These are phyloP conservation scores for Syncephalastrum sp. DNA, from an alignment of 371 early-diverging fungal genomes.

Conservation along the genomic window DNA sequence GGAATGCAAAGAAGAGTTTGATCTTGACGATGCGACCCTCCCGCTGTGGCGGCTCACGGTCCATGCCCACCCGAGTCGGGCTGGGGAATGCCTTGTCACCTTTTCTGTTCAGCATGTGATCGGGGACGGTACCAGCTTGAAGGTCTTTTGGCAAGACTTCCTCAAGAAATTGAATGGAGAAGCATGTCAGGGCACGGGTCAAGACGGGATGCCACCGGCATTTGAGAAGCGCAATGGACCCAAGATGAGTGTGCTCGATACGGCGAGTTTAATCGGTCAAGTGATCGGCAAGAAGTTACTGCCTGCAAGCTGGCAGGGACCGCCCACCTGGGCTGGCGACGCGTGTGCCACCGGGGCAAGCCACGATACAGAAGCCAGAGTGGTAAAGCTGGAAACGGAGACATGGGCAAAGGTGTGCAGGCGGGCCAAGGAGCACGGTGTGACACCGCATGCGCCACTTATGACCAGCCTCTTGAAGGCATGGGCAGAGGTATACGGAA, in stretches of 20 bases:
- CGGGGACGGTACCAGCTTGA: constrained; percentile 36
- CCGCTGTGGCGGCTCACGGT: constrained; percentile 40
- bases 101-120: constrained; percentile 31
- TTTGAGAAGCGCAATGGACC: constrained; percentile 25
- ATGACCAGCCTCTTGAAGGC: constrained; percentile 23
- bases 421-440: constrained; percentile 48
- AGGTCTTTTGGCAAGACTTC: constrained; percentile 27
- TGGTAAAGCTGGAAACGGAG: constrained; percentile 10
- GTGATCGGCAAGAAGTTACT: constrained; percentile 15
- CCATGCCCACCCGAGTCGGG: constrained; percentile 10
- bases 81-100: constrained; percentile 12
- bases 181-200: neutral
- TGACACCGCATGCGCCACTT: constrained; percentile 31
- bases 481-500: constrained; percentile 26
- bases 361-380: constrained; percentile 22
- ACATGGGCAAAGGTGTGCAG: constrained; percentile 18
- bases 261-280: constrained; percentile 11
- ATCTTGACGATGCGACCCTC: constrained; percentile 9
- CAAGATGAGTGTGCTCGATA: constrained; percentile 15
- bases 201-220: constrained; percentile 12
- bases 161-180: constrained; percentile 17
- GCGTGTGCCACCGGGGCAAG: neutral
- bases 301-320: neutral
- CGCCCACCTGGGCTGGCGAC: no score
- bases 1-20: constrained; percentile 25